Base-by-base conservation (phyloP, 352 stramenopile species). In the Peronospora destructor region DNA sequence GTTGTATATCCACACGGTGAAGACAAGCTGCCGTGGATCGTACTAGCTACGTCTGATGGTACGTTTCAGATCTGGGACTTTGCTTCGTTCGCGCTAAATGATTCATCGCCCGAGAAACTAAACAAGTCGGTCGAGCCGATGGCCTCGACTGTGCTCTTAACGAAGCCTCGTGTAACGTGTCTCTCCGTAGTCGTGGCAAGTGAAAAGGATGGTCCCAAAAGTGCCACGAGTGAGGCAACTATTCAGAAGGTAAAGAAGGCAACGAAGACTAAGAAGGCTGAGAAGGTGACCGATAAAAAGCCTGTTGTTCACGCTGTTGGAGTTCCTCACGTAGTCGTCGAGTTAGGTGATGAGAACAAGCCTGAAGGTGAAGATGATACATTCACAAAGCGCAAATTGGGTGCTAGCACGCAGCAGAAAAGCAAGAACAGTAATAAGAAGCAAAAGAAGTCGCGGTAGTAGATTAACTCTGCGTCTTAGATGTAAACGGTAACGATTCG, bases 31-130 rank as follows among this genome's bases (percentile, higher is more conserved):
- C 78, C 77, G 33, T 90, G 69, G 66, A 69, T 93, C 13, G 76
- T 93, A 19, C 41, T 90, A 5, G 80, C 78, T 28, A 85, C 80
- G 4, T 89, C 83, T 17, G 81, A 81, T 43, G 83, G 83, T 29
- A 64, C 67, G 16, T 73, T 93, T 29, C 77, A 88, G 56, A 70
- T 93, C n/a, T 93, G 76, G 76, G 76, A 93, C 56, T 55, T 89
- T 14, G 66, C 74, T 3, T 56, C 73, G 6, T 85, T 91, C 33
- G 72, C 50, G 43, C 56, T 90, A 23, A 68, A 87, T 44, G 52
- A 61, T 1, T 34, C 58, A 1, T 64, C 65, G 0, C 71, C 77
- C 0, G 71, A 78, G n/a, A 64, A 87, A 30, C 62, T 61, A 10
- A 87, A 90, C 63, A 73, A 61, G 9, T 53, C 50, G 6, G 74